Base-by-base conservation (phyloP, 106 monocot genomes). In the Dioscorea dumetorum region DNA sequence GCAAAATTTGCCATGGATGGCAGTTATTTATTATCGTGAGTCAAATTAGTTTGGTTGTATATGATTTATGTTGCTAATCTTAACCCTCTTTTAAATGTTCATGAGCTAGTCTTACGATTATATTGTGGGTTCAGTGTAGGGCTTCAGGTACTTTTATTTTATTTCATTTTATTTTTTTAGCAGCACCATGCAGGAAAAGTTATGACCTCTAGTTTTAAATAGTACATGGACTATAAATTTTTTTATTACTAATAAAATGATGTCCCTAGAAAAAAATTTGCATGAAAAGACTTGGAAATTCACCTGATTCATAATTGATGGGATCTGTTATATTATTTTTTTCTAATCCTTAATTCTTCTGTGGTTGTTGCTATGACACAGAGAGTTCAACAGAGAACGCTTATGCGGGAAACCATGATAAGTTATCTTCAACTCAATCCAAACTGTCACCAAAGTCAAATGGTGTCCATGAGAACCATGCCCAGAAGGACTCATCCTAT, bases 311-410 rank as follows among this genome's bases (percentile, higher is more conserved):
- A 18, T 57, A 7, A 21, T n/a, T 8, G 19, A 7, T 57, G 17
- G 22, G 28, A 28, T 28, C 33, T 60, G 23, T 35, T 41, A 8
- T 20, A 33, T 22, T 49, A 71, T 18, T 48, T 24, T n/a, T 62
- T 9, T 50, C 33, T 20, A 13, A n/a, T 49, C 1, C 17, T 63
- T 50, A 22, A 32, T 24, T 53, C 10, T 61, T 22, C 15, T 34
- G 21, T 12, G 0, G 5, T 48, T 12, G 41, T 35, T 60, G 1
- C 17, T 33, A 11, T 62, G 49, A 22, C 48, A 64, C 67, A 83
- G 73, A 21, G 13, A n/a, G 17, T 70, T 72, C 58, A 34, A 48
- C 56, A 24, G 77, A 69, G 61, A 89, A 80, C 57, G 77, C 73
- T 12, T 64, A 80, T 22, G 19, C 51, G 14, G 52, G 21, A 48